Conservation (phyloP, 805 yeast genomes). For the Yarrowia osloensis region DNA sequence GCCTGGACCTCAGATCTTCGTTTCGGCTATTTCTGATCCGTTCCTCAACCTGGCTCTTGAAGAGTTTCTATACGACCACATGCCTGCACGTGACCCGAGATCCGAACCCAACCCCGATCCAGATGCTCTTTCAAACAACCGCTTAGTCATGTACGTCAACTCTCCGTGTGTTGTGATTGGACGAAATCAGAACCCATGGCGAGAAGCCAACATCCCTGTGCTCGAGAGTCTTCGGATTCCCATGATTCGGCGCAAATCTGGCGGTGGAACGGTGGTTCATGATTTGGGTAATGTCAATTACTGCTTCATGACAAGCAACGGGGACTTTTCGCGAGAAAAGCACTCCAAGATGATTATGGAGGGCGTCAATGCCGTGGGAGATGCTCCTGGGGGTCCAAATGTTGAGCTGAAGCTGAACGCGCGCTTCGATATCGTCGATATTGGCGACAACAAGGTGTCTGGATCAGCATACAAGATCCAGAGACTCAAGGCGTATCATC, state of each 20-base stretch:
- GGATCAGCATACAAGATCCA: conserved; percentile 93
- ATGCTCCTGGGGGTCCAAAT: conserved; percentile 31
- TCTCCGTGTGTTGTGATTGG: conserved; percentile 90
- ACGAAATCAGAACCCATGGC: conserved; percentile 94
- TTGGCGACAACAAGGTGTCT: conserved; percentile 59
- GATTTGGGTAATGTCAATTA: conserved; percentile 87
- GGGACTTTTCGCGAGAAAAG: conserved; percentile 59
- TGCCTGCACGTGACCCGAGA: conserved; percentile 48
- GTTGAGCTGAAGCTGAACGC: conserved; percentile 55
- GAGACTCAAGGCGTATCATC: conserved; percentile 82
- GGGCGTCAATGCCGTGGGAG: conserved; percentile 39
- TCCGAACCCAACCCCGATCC: neutral
- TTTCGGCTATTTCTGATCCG: conserved; percentile 66
- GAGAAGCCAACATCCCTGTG: conserved; percentile 68
- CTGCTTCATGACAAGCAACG: conserved; percentile 71
- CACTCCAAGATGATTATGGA: conserved; percentile 52
- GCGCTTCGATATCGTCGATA: conserved; percentile 72
- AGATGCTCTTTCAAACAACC: conserved; percentile 41
- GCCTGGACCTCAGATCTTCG: conserved; percentile 52
- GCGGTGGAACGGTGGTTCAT: conserved; percentile 98
- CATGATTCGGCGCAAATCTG: conserved; percentile 74
- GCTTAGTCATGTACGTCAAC: conserved; percentile 75
- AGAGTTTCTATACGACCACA: conserved; percentile 66
- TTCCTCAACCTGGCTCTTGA: conserved; percentile 79
- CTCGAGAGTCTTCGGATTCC: conserved; percentile 58